Conservation (phyloP, 2,329 filamentous ascomycete species). For the Escovopsis sp. region DNA sequence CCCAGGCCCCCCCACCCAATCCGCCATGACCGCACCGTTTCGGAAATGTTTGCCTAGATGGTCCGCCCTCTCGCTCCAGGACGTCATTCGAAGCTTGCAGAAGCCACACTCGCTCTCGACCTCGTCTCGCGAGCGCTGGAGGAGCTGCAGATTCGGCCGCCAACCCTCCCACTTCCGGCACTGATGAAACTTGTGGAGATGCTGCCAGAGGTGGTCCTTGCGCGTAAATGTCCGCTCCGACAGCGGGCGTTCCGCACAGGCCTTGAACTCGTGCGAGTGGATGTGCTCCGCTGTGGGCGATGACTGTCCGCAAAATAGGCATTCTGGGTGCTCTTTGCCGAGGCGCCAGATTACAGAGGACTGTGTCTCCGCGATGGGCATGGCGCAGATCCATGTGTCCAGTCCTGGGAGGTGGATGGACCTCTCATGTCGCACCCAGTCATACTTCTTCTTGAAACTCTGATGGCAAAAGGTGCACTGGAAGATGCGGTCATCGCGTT, state of each 20-base stretch:
- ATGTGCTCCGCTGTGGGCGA: conserved; percentile 21
- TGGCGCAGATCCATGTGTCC: conserved; percentile 34
- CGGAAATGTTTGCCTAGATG: conserved; percentile 29
- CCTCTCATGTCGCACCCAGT: conserved; percentile 32
- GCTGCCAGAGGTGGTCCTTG: conserved; percentile 27
- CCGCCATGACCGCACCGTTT: conserved; percentile 24
- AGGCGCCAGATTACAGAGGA: conserved; percentile 33
- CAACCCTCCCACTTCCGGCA: conserved; percentile 33
- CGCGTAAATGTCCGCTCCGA: conserved; percentile 27
- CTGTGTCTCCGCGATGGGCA: conserved; percentile 17
- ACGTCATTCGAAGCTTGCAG: conserved; percentile 19
- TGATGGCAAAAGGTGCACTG: conserved; percentile 24
- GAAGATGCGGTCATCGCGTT: conserved; percentile 12
- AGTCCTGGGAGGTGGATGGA: conserved; percentile 30
- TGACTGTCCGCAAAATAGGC: conserved; percentile 22
- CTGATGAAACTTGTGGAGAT: conserved; percentile 26
- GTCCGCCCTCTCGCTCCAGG: conserved; percentile 21
- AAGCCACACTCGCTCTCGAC: conserved; percentile 20
- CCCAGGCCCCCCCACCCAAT: conserved; percentile 29
- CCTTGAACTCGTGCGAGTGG: conserved; percentile 24
- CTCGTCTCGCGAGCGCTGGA: conserved; percentile 15
- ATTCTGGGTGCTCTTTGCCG: conserved; percentile 25
- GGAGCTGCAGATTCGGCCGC: conserved; percentile 24
- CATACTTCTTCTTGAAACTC: conserved; percentile 24
- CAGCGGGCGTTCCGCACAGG: conserved; percentile 32